Evolutionary conservation across 192 early-diverging fungal species (phyloP).

Genomic region (Jimgerdemannia flammicorona): DNA sequence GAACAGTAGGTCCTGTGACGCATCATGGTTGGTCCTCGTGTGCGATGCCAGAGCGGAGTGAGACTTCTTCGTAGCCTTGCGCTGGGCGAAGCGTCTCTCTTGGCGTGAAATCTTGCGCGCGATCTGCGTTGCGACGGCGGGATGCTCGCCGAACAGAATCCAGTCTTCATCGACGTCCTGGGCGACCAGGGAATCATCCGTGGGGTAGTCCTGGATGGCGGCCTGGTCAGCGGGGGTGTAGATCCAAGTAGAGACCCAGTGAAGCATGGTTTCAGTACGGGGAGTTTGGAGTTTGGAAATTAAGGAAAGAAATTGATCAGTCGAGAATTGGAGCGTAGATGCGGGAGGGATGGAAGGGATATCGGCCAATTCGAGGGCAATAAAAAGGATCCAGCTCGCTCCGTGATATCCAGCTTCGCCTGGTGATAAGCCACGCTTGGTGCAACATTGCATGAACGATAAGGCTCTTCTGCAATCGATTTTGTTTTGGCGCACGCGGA

Average conservation of each 20-base stretch:
- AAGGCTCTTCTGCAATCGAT: background rate
- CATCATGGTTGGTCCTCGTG: background rate
- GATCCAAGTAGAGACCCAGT: background rate
- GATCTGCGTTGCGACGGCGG: background rate
- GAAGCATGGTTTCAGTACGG: background rate
- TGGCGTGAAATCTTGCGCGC: background rate
- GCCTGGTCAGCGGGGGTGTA: background rate
- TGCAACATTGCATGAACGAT: background rate
- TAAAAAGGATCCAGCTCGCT: background rate
- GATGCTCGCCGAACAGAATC: background rate
- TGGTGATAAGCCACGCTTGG: background rate
- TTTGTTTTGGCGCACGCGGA: background rate
- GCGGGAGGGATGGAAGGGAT: background rate
- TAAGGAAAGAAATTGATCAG: background rate
- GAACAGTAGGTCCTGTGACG: background rate
- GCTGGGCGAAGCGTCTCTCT: background rate
- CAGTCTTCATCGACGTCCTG: background rate
- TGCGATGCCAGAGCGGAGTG: too few relatives aligned
- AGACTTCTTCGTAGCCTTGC: background rate
- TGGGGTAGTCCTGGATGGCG: background rate
- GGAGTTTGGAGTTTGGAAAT: too few relatives aligned
- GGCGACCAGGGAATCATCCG: background rate
- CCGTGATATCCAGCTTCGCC: background rate
- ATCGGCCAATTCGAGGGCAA: background rate
- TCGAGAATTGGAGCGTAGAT: background rate